Percentiles rank a stretch among this genome's conserved stretches.
Evolutionary conservation across 208 protist genomes (phyloP).

Genomic region (Blastocrithidia nonstop): DNA sequence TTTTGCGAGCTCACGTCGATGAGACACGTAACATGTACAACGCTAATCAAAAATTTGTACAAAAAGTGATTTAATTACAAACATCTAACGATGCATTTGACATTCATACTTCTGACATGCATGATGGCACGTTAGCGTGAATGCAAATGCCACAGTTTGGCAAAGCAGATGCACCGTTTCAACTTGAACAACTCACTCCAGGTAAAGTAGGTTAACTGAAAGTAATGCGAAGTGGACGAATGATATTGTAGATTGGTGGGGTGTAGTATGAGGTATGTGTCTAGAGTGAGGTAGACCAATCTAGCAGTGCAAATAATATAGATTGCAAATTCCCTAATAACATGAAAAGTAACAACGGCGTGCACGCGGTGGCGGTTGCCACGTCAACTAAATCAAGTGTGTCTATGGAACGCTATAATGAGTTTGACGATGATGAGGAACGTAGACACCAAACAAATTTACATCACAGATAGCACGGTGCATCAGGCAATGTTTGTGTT

Average conservation of each 20-base stretch:
- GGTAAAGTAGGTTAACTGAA: conserved; percentile 69
- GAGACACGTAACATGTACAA: no score
- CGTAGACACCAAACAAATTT: no score
- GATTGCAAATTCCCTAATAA: conserved; percentile 2
- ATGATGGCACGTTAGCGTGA: conserved; percentile 28
- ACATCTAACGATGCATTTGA: conserved; percentile 4
- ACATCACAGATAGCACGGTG: no score
- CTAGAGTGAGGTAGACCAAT: conserved; percentile 15
- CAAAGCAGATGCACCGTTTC: conserved; percentile 19
- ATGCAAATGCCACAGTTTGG: conserved; percentile 71
- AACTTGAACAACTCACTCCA: conserved; percentile 22
- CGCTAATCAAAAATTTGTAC: no score
- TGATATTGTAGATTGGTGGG: conserved; percentile 56
- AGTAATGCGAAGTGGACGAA: conserved; percentile 60
- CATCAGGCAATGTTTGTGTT: conserved; percentile 33
- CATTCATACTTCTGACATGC: neutral
- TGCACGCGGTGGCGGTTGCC: conserved; percentile 21
- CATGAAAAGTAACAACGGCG: conserved; percentile 22
- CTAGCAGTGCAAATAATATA: no score
- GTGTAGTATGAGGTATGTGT: conserved; percentile 64
- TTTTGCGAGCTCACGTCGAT: no score
- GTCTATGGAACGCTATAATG: no score
- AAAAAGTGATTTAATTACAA: no score
- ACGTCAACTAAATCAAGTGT: conserved; percentile 14
- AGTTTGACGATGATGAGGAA: no score